These are phyloP conservation scores for Cercospora sp. DNA, from an alignment of 2,329 filamentous ascomycete genomes.

Conservation along the genomic window DNA sequence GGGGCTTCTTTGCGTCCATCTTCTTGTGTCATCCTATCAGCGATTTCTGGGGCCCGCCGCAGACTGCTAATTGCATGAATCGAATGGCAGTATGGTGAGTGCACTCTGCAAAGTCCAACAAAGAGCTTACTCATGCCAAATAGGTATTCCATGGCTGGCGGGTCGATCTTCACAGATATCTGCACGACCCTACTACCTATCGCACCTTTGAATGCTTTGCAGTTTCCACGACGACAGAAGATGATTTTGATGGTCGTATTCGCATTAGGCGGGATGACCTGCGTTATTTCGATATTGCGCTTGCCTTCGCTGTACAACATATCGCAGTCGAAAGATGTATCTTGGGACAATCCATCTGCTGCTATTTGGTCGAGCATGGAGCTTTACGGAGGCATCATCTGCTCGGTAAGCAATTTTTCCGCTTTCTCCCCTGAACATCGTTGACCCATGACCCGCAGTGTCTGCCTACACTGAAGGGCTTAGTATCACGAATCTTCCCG, in stretches of 20 bases:
- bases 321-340: conserved; percentile 25
- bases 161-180: conserved; percentile 38
- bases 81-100: conserved; percentile 32
- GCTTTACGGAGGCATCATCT: conserved; percentile 31
- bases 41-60: conserved; percentile 33
- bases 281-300: conserved; percentile 29
- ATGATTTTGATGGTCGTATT: conserved; percentile 36
- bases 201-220: conserved; percentile 33
- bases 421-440: not conserved
- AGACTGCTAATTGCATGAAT: conserved; percentile 27
- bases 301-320: conserved; percentile 28
- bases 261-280: conserved; percentile 35
- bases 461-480: conserved; percentile 20
- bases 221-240: conserved; percentile 34
- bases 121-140: not conserved
- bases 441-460: conserved; percentile 4
- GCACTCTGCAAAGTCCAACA: not conserved
- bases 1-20: conserved; percentile 31
- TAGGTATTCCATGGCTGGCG: conserved; percentile 31
- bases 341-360: conserved; percentile 29
- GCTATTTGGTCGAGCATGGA: conserved; percentile 30
- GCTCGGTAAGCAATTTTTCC: conserved; percentile 15
- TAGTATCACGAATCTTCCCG: conserved; percentile 21
- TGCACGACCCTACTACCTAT: conserved; percentile 37
- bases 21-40: conserved; percentile 36